Evolutionary conservation across 495 filamentous ascomycete genomes (phyloP).

Genomic region (Annulohypoxylon moriforme): DNA sequence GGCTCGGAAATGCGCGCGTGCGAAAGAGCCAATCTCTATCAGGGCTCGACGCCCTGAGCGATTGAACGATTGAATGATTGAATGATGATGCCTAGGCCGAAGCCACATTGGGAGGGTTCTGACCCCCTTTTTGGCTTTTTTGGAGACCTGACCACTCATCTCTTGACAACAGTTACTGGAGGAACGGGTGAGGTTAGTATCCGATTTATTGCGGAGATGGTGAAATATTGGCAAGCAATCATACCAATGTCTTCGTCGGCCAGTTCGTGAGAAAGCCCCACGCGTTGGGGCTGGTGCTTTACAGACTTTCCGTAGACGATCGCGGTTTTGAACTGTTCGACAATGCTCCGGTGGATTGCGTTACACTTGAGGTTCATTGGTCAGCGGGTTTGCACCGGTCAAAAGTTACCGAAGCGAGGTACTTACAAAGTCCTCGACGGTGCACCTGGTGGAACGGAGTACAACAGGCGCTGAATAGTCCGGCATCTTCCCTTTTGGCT

Average conservation of each 20-base stretch:
- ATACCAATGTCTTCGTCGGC: conserved; percentile 97
- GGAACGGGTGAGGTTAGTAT: conserved; percentile 46
- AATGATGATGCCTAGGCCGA: conserved; percentile 26
- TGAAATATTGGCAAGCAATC: conserved; percentile 29
- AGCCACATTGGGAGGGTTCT: conserved; percentile 24
- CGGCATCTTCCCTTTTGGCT: conserved; percentile 94
- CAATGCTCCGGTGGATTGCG: conserved; percentile 93
- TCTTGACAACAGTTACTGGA: conserved; percentile 93
- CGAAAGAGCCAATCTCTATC: conserved; percentile 18
- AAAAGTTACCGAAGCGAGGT: conserved; percentile 37
- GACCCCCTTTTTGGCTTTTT: conserved; percentile 30
- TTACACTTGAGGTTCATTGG: conserved; percentile 75
- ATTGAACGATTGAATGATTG: too few relatives aligned
- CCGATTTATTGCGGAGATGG: conserved; percentile 12
- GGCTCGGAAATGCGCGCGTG: conserved; percentile 33
- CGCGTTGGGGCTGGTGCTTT: conserved; percentile 97
- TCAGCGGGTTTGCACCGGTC: conserved; percentile 41
- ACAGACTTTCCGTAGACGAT: conserved; percentile 98
- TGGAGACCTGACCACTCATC: conserved; percentile 64
- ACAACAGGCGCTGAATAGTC: conserved; percentile 95
- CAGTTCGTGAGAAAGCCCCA: conserved; percentile 90
- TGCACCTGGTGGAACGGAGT: conserved; percentile 81
- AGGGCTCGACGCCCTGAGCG: conserved; percentile 21
- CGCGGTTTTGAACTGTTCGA: conserved; percentile 94
- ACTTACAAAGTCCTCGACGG: conserved; percentile 96